Conservation (phyloP, 768 basidiomycete species). For the Harrya chromipes region DNA sequence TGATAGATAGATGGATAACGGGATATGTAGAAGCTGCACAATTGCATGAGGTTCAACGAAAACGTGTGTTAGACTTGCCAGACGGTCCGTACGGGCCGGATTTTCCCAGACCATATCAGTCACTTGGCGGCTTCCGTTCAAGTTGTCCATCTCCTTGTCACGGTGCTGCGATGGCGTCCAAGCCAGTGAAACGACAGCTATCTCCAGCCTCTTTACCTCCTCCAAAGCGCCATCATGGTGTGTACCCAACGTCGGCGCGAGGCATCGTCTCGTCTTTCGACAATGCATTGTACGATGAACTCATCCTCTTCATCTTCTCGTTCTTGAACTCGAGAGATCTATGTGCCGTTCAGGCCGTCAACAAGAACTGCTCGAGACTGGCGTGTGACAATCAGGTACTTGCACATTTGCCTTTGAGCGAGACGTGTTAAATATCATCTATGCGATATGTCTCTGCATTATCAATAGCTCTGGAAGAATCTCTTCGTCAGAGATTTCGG, state of each 20-base stretch:
- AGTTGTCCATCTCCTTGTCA: background rate
- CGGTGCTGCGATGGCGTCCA: slow-evolving; percentile 33
- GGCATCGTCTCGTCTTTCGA: slow-evolving; percentile 43
- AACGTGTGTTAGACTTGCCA: background rate
- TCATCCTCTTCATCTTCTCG: slow-evolving; percentile 71
- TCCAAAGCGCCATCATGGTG: slow-evolving; percentile 51
- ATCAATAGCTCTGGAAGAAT: slow-evolving; percentile 57
- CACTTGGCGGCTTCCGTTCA: no score
- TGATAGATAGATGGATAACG: no score
- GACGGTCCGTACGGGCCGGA: slow-evolving; percentile 11
- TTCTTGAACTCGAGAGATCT: slow-evolving; percentile 66
- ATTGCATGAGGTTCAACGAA: no score
- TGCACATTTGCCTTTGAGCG: slow-evolving; percentile 5
- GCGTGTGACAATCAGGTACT: slow-evolving; percentile 63
- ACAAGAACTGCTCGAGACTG: slow-evolving; percentile 63
- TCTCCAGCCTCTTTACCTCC: slow-evolving; percentile 51
- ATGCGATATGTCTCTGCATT: slow-evolving; percentile 3
- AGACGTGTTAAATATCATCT: slow-evolving; percentile 17
- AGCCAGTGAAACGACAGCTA: slow-evolving; percentile 43
- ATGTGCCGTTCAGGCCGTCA: slow-evolving; percentile 59
- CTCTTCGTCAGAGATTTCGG: slow-evolving; percentile 66
- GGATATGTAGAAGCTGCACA: no score
- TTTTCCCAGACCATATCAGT: slow-evolving; percentile 4
- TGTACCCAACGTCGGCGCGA: slow-evolving; percentile 7
- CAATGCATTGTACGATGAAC: slow-evolving; percentile 67